Base-by-base conservation (phyloP, 176 grass and related monocot species). In the Calamus simplicifolius region DNA sequence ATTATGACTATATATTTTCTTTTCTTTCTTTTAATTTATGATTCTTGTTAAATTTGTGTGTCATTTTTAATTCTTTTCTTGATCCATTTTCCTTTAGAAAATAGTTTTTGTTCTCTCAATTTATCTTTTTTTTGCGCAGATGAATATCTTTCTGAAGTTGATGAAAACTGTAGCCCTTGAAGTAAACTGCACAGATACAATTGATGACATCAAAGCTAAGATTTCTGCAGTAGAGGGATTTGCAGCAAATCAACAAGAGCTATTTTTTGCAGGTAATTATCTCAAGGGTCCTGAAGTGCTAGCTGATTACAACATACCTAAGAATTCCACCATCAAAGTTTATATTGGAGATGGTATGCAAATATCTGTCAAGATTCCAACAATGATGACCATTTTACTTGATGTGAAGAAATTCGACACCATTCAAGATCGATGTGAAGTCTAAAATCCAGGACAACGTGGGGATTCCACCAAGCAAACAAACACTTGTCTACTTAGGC, bases 261-360 rank as follows among this genome's bases (percentile, higher is more conserved):
- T 65, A 26, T 65, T 27, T 51, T 51, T 65, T 50, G 62, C 48
- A 16, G 48, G 62, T 27, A 52, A 16, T 26, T 19, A 51, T 26
- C 48, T 65, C 6, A 23, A 25, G 5, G 62, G 26, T 50, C 14
- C 8, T 18, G 50, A 67, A 27, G 57, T 48, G 7, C 53, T 51
- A 19, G 30, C 62, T 21, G 18, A 58, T 15, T 67, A 58, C 52
- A 67, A 75, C 18, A 49, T 75, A 16, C 16, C 62, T 5, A 3
- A 25, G 10, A 75, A 75, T 16, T 66, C 72, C 16, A 66, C 48
- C 54, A 66, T 75, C 6, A 56, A 67, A 16, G 31, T 75, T 31
- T 75, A 75, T 30, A 52, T 67, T 5, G 52, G 2, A 48, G 62
- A 75, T 51, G 72, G 23, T 29, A 75, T 75, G 25, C 35, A 54